Evolutionary conservation across 805 yeast genomes (phyloP), one percentile per base, ranked within the genome.

Genomic region (Yarrowia bubula): DNA sequence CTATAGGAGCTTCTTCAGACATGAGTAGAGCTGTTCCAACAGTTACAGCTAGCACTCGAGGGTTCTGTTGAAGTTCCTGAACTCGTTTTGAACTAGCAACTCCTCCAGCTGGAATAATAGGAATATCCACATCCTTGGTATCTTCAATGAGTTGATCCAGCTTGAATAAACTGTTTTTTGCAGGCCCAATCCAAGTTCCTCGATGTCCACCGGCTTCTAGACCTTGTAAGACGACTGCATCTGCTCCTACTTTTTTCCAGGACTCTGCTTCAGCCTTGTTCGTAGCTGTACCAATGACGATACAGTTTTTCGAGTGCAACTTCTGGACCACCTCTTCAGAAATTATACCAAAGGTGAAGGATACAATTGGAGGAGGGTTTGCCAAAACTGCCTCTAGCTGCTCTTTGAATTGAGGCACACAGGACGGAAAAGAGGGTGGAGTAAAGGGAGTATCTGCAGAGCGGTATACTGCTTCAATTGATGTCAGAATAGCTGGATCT

Each of bases 131-230:
- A 0, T 60, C 8, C 7, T 65, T 68, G 31, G 71, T 48, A 46
- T 72, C 70, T 7, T 71, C 70, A 22, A 58, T 35, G 6, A 58
- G 43, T 10, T 58, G 35, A 13, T 58, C 51, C 32, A 58, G 32
- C 7, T 69, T 67, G 4, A 74, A 67, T 7, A 66, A 63, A 5
- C 68, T 61, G 35, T 73, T 69, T 38, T 77, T 66, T 4, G 70
- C 75, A 37, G 60, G 48, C 0, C 85, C 81, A 35, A 73, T 74
- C 66, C 79, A 83, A 67, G 77, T 80, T 2, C 88, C 88, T 15
- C 89, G 74, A 70, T 85, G 89, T 0, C 89, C 89, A 28, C 89
- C 89, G 3, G 89, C 89, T 68, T 84, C 88, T 71, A 76, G 77
- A 0, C 88, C 88, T 71, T 86, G 89, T 31, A 79, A 76, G 8